A percentile compares a stretch with the other conserved stretches of the same genome.
phyloP scores from a whole-genome alignment of 805 yeast genomes.

The Komagataella kurtzmanii region DNA sequence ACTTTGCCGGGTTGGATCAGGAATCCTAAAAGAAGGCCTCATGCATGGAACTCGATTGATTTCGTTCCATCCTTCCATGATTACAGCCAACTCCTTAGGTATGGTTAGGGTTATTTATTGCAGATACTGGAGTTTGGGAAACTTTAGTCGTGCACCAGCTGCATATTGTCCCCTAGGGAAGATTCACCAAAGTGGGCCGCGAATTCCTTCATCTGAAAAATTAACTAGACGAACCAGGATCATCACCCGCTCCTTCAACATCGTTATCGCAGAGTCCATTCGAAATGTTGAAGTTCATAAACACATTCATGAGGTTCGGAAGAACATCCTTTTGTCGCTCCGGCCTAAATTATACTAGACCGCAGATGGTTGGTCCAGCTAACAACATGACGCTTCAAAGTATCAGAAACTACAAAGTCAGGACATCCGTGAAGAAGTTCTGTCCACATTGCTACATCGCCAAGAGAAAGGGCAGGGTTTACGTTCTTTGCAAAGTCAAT shows the following conservation, averaged over 20 bases:
- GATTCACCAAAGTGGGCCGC: background rate
- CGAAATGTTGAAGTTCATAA: background rate
- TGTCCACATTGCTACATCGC: slow-evolving; percentile 88
- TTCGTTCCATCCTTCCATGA: slow-evolving; percentile 41
- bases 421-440: slow-evolving; percentile 86
- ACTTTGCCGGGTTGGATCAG: background rate
- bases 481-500: slow-evolving; percentile 85
- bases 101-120: background rate
- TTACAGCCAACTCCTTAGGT: background rate
- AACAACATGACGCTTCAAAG: slow-evolving; percentile 6
- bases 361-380: slow-evolving; percentile 1
- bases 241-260: background rate
- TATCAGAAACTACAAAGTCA: slow-evolving; percentile 72
- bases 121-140: background rate
- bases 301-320: background rate
- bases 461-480: slow-evolving; percentile 88
- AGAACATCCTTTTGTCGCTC: background rate
- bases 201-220: background rate
- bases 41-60: slow-evolving; percentile 15
- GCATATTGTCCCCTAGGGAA: background rate
- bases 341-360: background rate
- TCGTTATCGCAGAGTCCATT: background rate
- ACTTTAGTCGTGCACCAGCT: background rate
- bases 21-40: background rate
- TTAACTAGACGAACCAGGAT: background rate